Evolutionary conservation across 2,329 filamentous ascomycete genomes (phyloP), one percentile per base, ranked within the genome.

Genomic region (Hymenoscyphus linearis): DNA sequence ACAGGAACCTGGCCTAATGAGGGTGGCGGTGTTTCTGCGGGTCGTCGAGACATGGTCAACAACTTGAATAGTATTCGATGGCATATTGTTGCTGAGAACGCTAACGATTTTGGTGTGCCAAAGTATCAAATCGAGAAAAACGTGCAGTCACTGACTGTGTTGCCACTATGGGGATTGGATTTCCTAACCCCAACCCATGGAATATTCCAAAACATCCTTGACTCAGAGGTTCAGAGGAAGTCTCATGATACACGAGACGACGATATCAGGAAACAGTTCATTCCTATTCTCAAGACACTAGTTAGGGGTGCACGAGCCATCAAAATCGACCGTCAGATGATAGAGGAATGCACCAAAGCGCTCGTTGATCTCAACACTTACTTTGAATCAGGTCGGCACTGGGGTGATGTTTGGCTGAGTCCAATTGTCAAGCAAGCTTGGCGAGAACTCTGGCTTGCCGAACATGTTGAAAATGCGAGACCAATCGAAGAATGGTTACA

Each of bases 181-280:
- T 77, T 78, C 64, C 73, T 79, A 37, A 80, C 76, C 2, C 78
- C 79, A 2, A 79, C 76, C 16, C 79, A 81, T 64, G 79, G 79
- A 47, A 68, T 81, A 2, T 78, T 81, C 65, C 71, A 76, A 55
- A 80, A 81, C 63, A 75, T 77, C 40, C 72, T 81, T 4, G 77
- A 81, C 60, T 76, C 78, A 0, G 77, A 81, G 65, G 77, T 82
- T 10, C 76, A 82, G 57, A 61, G 78, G 16, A 60, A 36, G 18
- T 79, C 74, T 69, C 80, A 59, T 65, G 73, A 67, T 62, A 76
- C 70, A 69, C 78, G 59, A 66, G 75, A 44, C 63, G 71, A 54
- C 71, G 78, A 82, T 60, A 79, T 85, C 64, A 75, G 80, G 56
- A 73, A 72, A 61, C 80, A 77, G n/a, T 84, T 84, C 68, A 76